Base-by-base conservation (phyloP, 495 filamentous ascomycete species). In the Penicillium verhagenii region DNA sequence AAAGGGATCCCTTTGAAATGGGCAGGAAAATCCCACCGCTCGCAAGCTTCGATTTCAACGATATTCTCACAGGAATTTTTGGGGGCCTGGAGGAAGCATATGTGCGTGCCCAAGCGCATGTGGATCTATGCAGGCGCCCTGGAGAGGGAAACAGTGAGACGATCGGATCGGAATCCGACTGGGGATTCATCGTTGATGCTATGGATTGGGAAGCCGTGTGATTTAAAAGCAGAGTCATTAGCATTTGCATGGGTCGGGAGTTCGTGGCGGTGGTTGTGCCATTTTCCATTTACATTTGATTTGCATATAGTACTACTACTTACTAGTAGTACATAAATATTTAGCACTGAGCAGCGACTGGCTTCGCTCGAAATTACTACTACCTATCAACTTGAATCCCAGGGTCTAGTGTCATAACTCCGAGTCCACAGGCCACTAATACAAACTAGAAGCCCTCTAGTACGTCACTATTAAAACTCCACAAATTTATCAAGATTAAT, bases 201-300 rank as follows among this genome's bases (percentile, higher is more conserved):
- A 86, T 86, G 84, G 84, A 86, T 57, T 82, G 81, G 82, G 79
- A 85, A 56, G 77, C 75, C 18, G 79, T 85, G 26, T 68, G 54
- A 58, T 25, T 44, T 4, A 13, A 26, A 14, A n/a, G 44, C 7
- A 3, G 13, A 6, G 26, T 42, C 21, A 16, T 56, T 31, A 21
- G n/a, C n/a, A n/a, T n/a, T 48, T 44, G 50, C 53, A 57, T 57
- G 14, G 33, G 38, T 20, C 4, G 50, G 58, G 49, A 31, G 54
- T 54, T 56, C 29, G 18, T 33, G 19, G 19, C n/a, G n/a, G n/a
- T n/a, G n/a, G n/a, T n/a, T n/a, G n/a, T n/a, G n/a, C n/a, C 16
- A 40, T 40, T 40, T 40, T 40, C 16, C n/a, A n/a, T n/a, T n/a
- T n/a, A n/a, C n/a, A n/a, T n/a, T n/a, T n/a, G n/a, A n/a, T n/a